A percentile compares a stretch with the other conserved stretches of the same genome.
These are phyloP conservation scores for Citrus sp. DNA, from an alignment of 345 rosid genomes.

Conservation along the genomic window DNA sequence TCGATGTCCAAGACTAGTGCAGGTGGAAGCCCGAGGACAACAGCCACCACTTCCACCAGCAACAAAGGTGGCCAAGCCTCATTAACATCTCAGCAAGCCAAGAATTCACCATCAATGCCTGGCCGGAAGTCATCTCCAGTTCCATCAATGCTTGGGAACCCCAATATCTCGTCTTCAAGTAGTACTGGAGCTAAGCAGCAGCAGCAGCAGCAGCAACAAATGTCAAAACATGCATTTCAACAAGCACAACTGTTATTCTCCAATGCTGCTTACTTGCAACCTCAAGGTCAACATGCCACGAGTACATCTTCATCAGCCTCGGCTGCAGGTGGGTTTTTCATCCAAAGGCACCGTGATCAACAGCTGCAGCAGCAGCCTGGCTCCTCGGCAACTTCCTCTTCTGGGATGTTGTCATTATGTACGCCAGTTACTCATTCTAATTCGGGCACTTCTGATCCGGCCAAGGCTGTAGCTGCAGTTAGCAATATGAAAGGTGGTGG, in stretches of 20 bases:
- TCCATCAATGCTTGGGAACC: constrained; percentile 68
- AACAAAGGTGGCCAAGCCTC: constrained; percentile 71
- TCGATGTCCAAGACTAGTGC: constrained; percentile 72
- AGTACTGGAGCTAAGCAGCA: constrained; percentile 57
- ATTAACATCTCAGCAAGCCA: constrained; percentile 62
- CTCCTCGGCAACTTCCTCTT: constrained; percentile 36
- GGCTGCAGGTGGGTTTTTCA: constrained; percentile 46
- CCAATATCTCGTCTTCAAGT: constrained; percentile 44
- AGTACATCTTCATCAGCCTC: constrained; percentile 34
- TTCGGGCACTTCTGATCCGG: constrained; percentile 57
- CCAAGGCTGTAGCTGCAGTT: constrained; percentile 58
- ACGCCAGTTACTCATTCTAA: constrained; percentile 44
- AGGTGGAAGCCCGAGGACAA: constrained; percentile 89
- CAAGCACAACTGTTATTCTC: constrained; percentile 58
- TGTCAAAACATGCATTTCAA: constrained; percentile 54
- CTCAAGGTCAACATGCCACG: constrained; percentile 50
- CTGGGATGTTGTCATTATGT: constrained; percentile 50
- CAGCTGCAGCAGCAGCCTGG: constrained; percentile 46
- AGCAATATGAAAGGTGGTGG: constrained; percentile 72
- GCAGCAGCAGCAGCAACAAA: constrained; percentile 41
- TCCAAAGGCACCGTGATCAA: constrained; percentile 62
- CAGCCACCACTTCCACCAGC: constrained; percentile 47
- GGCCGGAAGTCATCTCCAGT: constrained; percentile 54
- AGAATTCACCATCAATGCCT: constrained; percentile 53
- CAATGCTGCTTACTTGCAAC: constrained; percentile 47